Percentiles rank a stretch among this genome's conserved stretches.
Conservation (phyloP, 768 basidiomycete species). For the Cyathus striatus region DNA sequence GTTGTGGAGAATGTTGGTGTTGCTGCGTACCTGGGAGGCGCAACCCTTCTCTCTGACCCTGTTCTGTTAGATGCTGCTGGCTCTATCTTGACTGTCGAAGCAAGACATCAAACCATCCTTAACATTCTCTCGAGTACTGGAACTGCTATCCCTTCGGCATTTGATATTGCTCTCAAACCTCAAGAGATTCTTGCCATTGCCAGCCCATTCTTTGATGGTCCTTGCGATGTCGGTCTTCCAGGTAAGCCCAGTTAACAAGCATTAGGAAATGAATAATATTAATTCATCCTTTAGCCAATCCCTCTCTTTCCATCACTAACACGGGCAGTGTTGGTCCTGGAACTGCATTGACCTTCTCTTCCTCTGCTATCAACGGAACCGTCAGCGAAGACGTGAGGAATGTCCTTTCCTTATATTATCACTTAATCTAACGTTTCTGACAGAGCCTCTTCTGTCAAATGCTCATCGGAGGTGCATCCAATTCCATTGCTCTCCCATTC, state of each 20-base stretch:
- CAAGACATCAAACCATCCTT: conserved; percentile 77
- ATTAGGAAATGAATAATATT: too few relatives aligned
- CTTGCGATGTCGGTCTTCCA: conserved; percentile 59
- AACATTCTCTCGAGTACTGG: conserved; percentile 61
- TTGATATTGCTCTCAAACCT: conserved; percentile 70
- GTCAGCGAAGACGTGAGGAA: too few relatives aligned
- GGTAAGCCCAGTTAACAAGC: too few relatives aligned
- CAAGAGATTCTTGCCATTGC: conserved; percentile 69
- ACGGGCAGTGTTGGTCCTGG: conserved; percentile 51
- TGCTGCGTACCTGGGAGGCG: conserved; percentile 70
- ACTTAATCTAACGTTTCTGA: too few relatives aligned
- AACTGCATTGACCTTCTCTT: conserved; percentile 58
- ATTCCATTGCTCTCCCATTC: conserved; percentile 56
- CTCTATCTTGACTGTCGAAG: conserved; percentile 74
- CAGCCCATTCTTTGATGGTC: conserved; percentile 57
- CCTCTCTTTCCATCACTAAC: conserved; percentile 59
- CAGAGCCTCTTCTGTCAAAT: conserved; percentile 73
- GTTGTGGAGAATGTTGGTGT: conserved; percentile 76
- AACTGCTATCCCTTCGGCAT: conserved; percentile 58
- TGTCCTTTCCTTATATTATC: too few relatives aligned
- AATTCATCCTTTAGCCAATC: too few relatives aligned
- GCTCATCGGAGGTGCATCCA: conserved; percentile 55
- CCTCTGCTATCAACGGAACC: conserved; percentile 47
- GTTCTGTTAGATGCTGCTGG: conserved; percentile 59
- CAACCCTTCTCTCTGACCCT: conserved; percentile 57